phyloP scores from a whole-genome alignment of 495 filamentous ascomycete genomes.

The Penicillium daleae region DNA sequence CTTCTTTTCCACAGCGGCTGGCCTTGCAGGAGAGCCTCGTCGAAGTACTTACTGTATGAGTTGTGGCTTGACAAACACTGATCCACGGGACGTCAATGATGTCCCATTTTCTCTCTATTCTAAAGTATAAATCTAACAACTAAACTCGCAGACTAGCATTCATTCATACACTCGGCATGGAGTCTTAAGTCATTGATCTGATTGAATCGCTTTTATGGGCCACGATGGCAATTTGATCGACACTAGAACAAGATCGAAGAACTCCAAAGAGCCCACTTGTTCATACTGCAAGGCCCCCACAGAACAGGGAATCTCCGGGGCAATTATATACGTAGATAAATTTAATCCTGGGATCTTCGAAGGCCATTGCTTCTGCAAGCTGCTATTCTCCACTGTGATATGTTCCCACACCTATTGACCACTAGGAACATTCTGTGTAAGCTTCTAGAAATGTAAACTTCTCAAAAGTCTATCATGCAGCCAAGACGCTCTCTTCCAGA shows the following conservation, averaged over 20 bases:
- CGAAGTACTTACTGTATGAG: no score
- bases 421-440: not conserved
- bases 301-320: not conserved
- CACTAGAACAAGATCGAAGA: not conserved
- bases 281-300: not conserved
- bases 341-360: not conserved
- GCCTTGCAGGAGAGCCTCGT: no score
- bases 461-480: not conserved
- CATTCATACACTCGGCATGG: no score
- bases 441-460: not conserved
- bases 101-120: not conserved
- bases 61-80: not conserved
- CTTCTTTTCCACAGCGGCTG: not conserved
- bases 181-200: no score
- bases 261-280: not conserved
- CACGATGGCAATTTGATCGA: conserved; percentile 1
- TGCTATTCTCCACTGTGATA: not conserved
- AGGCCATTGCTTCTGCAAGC: not conserved
- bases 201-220: not conserved
- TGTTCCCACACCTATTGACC: not conserved
- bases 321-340: not conserved
- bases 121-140: no score
- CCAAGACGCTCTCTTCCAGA: not conserved
- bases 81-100: not conserved
- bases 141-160: no score